phyloP scores from a whole-genome alignment of 148 eudicot genomes.

The Vaccinium vitisidaea region DNA sequence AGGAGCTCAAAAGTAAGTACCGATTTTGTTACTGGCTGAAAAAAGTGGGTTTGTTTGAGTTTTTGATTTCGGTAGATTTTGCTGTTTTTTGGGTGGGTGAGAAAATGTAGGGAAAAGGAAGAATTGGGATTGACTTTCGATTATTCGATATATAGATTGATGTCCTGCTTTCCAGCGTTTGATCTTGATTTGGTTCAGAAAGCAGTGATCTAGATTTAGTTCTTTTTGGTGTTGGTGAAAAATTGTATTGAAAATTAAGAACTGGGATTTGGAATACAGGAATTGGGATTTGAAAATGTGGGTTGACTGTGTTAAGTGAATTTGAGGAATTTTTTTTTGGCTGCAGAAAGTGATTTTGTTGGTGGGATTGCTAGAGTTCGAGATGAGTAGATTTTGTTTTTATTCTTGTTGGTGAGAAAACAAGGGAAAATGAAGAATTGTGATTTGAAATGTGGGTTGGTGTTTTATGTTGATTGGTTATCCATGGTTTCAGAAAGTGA shows the following conservation, averaged over 20 bases:
- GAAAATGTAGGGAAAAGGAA: not conserved
- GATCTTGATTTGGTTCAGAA: no score
- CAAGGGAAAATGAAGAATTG: no score
- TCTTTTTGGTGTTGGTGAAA: not conserved
- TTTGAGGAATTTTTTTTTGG: no score
- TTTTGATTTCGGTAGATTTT: not conserved
- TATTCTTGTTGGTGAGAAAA: no score
- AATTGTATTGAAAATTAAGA: not conserved
- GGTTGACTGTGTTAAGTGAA: no score
- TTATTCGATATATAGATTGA: no score
- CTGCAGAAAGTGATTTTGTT: not conserved
- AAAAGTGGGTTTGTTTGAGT: not conserved
- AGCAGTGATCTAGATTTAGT: not conserved
- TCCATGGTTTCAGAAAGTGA: no score
- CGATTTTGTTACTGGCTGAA: not conserved
- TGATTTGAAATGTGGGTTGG: no score
- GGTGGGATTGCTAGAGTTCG: not conserved
- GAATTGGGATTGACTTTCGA: not conserved
- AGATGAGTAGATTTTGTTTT: no score
- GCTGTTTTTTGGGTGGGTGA: not conserved
- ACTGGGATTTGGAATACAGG: not conserved
- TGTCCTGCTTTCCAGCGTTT: no score
- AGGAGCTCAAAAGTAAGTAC: slow-evolving; percentile 55
- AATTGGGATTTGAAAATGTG: not conserved
- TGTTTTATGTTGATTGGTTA: no score